Evolutionary conservation across 495 filamentous ascomycete species (phyloP).

Genomic region (Melanomma pulvis-pyrius): DNA sequence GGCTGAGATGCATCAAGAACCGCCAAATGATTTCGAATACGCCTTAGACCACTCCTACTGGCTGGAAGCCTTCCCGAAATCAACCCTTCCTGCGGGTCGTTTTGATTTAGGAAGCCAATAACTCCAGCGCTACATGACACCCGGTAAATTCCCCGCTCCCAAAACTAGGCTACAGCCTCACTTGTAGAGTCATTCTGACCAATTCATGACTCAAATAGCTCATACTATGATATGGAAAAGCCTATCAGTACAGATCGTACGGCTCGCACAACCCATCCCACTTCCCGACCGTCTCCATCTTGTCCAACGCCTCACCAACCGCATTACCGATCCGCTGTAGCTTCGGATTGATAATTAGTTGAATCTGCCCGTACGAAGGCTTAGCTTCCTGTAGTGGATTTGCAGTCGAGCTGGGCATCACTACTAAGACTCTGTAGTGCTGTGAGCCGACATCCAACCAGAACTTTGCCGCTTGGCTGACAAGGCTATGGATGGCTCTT

Average conservation of each 20-base stretch:
- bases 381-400: background rate
- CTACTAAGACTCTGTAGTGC: conserved; percentile 8
- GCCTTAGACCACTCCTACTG: background rate
- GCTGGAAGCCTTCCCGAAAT: background rate
- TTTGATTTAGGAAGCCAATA: background rate
- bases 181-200: background rate
- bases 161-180: background rate
- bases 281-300: background rate
- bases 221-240: background rate
- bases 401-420: background rate
- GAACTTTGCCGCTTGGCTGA: conserved; percentile 12
- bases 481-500: background rate
- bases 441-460: conserved; percentile 15
- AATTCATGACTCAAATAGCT: background rate
- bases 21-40: background rate
- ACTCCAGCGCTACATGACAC: background rate
- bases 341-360: conserved; percentile 1
- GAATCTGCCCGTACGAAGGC: background rate
- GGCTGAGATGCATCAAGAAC: background rate
- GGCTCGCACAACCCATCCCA: background rate
- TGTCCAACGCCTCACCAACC: background rate
- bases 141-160: background rate
- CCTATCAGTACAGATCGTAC: background rate
- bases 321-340: conserved; percentile 3
- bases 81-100: background rate